These are phyloP conservation scores for Coprinopsis cinerea DNA, from an alignment of 768 basidiomycete genomes.

Conservation along the genomic window DNA sequence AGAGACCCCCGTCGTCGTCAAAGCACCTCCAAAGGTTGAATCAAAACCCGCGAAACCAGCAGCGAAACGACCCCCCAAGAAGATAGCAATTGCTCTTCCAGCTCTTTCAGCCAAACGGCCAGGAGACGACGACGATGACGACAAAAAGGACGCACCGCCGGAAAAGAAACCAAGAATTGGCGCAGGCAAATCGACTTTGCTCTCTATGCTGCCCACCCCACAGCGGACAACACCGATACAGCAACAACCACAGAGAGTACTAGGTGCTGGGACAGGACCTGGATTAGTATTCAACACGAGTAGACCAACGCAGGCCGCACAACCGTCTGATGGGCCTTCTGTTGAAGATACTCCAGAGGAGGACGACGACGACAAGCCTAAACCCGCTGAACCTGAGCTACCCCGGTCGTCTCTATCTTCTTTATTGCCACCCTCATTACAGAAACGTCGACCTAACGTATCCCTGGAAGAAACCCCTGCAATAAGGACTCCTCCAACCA, in stretches of 20 bases:
- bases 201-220: conserved; percentile 73
- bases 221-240: conserved; percentile 47
- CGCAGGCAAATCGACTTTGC: conserved; percentile 56
- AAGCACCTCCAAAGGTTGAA: conserved; percentile 12
- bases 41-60: conserved; percentile 20
- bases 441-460: conserved; percentile 54
- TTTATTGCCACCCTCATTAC: conserved; percentile 55
- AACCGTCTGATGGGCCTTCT: conserved; percentile 6
- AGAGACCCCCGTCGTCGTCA: conserved; percentile 20
- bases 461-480: conserved; percentile 39
- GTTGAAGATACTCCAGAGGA: background rate
- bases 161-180: conserved; percentile 56
- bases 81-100: conserved; percentile 57
- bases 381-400: conserved; percentile 13
- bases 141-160: conserved; percentile 37
- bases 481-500: conserved; percentile 13
- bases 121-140: conserved; percentile 32
- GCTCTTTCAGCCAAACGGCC: conserved; percentile 23
- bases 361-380: conserved; percentile 13
- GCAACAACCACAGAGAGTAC: conserved; percentile 43
- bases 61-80: conserved; percentile 44
- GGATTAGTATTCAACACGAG: conserved; percentile 53
- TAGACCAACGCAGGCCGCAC: conserved; percentile 8
- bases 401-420: conserved; percentile 28
- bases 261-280: conserved; percentile 59